phyloP scores from a whole-genome alignment of 2,329 filamentous ascomycete species.

The Hypomyces rosellus region DNA sequence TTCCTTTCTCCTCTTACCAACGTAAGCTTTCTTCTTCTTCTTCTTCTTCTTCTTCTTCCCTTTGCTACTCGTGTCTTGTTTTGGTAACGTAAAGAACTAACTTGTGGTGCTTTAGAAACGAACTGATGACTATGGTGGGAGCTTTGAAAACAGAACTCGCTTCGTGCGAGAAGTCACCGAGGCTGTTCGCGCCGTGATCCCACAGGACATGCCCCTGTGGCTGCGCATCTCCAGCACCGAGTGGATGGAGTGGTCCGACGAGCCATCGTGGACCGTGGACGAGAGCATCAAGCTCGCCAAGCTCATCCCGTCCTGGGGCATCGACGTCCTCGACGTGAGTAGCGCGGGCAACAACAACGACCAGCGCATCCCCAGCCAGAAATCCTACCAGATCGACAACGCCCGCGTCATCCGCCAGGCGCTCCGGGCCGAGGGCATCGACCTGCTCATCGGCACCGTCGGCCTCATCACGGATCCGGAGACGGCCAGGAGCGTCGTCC shows the following conservation, averaged over 20 bases:
- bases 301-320: slow-evolving; percentile 62
- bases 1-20: slow-evolving; percentile 58
- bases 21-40: slow-evolving; percentile 21
- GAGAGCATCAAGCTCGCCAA: slow-evolving; percentile 62
- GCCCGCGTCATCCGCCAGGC: slow-evolving; percentile 66
- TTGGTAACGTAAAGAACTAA: slow-evolving; percentile 6
- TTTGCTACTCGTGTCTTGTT: too few species aligned
- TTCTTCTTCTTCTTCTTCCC: neutral
- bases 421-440: slow-evolving; percentile 40
- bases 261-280: slow-evolving; percentile 60
- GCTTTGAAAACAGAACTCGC: slow-evolving; percentile 60
- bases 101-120: slow-evolving; percentile 34
- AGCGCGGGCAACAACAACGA: slow-evolving; percentile 62
- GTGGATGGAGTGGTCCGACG: slow-evolving; percentile 47
- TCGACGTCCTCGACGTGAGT: slow-evolving; percentile 80
- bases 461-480: slow-evolving; percentile 66
- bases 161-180: slow-evolving; percentile 49
- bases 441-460: slow-evolving; percentile 65
- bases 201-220: slow-evolving; percentile 49
- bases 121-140: slow-evolving; percentile 60
- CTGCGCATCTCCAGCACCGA: slow-evolving; percentile 57
- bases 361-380: slow-evolving; percentile 54
- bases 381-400: slow-evolving; percentile 69
- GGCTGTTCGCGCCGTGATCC: slow-evolving; percentile 46
- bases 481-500: slow-evolving; percentile 55